phyloP scores from a whole-genome alignment of 202 grass and related monocot species.

The Schoenoplectus tabernaemontani region DNA sequence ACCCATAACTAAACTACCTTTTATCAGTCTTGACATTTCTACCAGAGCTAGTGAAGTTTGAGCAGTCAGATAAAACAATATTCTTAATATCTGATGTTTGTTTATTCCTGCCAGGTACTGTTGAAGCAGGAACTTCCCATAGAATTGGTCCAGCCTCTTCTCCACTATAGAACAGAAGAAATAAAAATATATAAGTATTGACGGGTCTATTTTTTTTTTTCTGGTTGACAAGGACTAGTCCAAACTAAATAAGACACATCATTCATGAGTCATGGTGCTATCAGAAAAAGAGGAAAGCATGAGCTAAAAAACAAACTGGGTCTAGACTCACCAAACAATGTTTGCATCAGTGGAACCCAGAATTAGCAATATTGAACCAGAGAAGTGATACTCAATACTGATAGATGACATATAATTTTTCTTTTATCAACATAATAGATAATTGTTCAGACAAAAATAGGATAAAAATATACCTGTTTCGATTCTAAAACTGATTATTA shows the following conservation, averaged over 20 bases:
- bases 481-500: not conserved
- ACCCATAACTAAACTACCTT: slow-evolving; percentile 33
- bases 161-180: slow-evolving; percentile 45
- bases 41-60: slow-evolving; percentile 19
- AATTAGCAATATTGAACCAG: not conserved
- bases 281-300: not conserved
- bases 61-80: slow-evolving; percentile 37
- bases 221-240: not conserved
- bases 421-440: no score
- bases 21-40: slow-evolving; percentile 26
- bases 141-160: slow-evolving; percentile 69
- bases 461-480: not conserved
- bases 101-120: slow-evolving; percentile 27
- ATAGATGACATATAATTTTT: no score
- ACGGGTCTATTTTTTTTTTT: not conserved
- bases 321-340: not conserved
- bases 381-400: no score
- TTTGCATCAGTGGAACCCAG: not conserved
- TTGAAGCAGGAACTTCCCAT: slow-evolving; percentile 31
- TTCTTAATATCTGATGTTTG: slow-evolving; percentile 16
- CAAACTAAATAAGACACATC: slow-evolving; percentile 4
- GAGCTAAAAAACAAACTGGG: not conserved
- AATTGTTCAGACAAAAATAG: no score
- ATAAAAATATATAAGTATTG: not conserved
- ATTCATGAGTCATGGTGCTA: not conserved